Evolutionary conservation across 1,284 basidiomycete genomes (phyloP), one percentile per base, ranked within the genome.

Genomic region (Volvariella surrecta): DNA sequence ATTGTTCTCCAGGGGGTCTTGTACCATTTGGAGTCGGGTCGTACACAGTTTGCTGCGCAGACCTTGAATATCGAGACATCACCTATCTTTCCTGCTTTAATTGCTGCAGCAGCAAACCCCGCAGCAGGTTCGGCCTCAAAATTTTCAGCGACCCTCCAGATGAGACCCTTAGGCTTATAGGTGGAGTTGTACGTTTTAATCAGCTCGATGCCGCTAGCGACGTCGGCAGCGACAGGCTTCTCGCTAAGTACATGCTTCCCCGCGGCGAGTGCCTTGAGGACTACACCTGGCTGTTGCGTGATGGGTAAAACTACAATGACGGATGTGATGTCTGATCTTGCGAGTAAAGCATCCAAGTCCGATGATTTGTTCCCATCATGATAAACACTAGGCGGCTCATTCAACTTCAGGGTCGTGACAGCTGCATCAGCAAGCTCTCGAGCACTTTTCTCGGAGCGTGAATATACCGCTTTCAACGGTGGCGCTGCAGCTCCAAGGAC

Each of bases 101-200:
- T 70, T 1, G 73, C 59, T 30, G 75, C 67, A 11, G 66, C 71
- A 2, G 79, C 84, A 1, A 62, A 64, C 34, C 66, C 61, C 67
- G 70, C 64, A 37, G 64, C 74, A 4, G 82, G 74, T 57, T 89
- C 88, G 17, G 76, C 76, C 54, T 89, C 85, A 50, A 64, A 86
- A 62, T 91, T 88, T 67, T 92, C 89, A 13, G 88, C 88, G n/a
- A 91, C 74, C 42, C 83, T 71, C 89, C 90, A 93, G 30, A 87
- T 62, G 24, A 91, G 58, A 1, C 82, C 85, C 57, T 81, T 80
- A 3, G 73, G 67, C 59, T 78, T 77, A 63, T 78, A 89, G 30
- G 63, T 58, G 38, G 58, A 57, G 53, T 87, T 75, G 56, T 88
- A 92, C 42, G 67, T 69, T 34, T 71, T 65, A 54, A 93, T 80